A percentile compares a stretch with the other conserved stretches of the same genome.
phyloP scores from a whole-genome alignment of 169 alveolate genomes.

The Theileria orientalis region DNA sequence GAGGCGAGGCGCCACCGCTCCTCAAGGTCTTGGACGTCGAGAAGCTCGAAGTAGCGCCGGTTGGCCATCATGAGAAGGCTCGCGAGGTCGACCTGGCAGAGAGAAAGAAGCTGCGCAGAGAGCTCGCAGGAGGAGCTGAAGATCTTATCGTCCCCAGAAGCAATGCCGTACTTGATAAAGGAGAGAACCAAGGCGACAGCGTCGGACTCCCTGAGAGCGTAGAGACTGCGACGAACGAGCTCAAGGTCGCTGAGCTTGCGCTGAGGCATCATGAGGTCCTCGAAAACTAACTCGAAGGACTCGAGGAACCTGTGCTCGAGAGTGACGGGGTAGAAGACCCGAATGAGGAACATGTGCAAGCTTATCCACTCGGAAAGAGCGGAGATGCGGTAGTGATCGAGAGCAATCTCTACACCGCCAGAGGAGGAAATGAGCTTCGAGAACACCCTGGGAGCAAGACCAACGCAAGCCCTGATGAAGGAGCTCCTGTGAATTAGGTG shows the following conservation, averaged over 20 bases:
- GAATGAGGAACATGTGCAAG: constrained; percentile 14
- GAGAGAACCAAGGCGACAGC: constrained; percentile 9
- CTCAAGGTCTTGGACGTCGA: not conserved
- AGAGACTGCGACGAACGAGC: constrained; percentile 26
- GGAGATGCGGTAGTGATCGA: not conserved
- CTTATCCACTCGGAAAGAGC: constrained; percentile 35
- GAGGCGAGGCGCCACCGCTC: not conserved
- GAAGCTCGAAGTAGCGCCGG: not conserved
- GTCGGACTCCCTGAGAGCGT: constrained; percentile 29
- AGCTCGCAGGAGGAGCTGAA: constrained; percentile 10
- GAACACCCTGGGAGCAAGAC: constrained; percentile 38
- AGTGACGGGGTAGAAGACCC: constrained; percentile 15
- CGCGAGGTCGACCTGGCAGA: constrained; percentile 27
- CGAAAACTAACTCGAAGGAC: not conserved
- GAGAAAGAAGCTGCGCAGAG: constrained; percentile 14
- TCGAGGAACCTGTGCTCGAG: constrained; percentile 16
- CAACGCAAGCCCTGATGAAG: constrained; percentile 38
- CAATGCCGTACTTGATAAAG: not conserved
- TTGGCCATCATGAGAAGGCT: constrained; percentile 11
- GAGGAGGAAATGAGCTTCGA: not conserved
- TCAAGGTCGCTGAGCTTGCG: constrained; percentile 19
- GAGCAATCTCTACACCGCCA: not conserved
- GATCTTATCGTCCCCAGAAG: not conserved
- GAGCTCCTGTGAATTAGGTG: not conserved
- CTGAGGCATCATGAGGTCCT: constrained; percentile 17